Percentiles rank a stretch among this genome's conserved stretches.
Conservation (phyloP, 345 rosid species). For the Eucalyptus regnans region DNA sequence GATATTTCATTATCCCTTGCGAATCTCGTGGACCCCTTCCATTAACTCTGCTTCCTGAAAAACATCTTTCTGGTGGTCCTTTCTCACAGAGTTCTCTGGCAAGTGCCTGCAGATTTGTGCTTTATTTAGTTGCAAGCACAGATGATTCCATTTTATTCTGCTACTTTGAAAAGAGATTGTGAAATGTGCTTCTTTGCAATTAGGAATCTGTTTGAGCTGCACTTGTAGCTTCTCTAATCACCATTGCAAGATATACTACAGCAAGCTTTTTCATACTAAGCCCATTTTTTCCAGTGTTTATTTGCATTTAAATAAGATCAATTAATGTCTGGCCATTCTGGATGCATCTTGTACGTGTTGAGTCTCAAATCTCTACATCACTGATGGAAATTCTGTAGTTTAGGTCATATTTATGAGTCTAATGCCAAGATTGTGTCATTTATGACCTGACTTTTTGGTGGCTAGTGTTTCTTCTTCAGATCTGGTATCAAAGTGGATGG, state of each 20-base stretch:
- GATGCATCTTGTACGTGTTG: neutral
- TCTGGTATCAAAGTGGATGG: constrained; percentile 98
- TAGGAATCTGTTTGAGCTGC: neutral
- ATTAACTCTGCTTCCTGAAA: neutral
- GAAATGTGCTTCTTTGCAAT: neutral
- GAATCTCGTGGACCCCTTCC: neutral
- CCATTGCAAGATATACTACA: neutral
- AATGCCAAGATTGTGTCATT: neutral
- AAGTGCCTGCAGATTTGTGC: neutral
- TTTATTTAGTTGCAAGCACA: neutral
- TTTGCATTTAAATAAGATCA: neutral
- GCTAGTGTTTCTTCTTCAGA: constrained; percentile 85
- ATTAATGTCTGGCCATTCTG: neutral
- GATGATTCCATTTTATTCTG: neutral
- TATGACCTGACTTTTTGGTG: neutral
- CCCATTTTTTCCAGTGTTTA: neutral
- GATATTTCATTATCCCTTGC: neutral
- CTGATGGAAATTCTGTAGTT: neutral
- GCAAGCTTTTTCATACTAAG: neutral
- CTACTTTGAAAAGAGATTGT: neutral
- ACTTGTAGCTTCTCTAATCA: neutral
- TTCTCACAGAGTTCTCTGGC: neutral
- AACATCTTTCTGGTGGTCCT: neutral
- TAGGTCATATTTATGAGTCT: neutral
- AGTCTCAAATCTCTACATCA: neutral